Base-by-base conservation (phyloP, 2,329 filamentous ascomycete genomes). In the Metarhizium guizhouense region DNA sequence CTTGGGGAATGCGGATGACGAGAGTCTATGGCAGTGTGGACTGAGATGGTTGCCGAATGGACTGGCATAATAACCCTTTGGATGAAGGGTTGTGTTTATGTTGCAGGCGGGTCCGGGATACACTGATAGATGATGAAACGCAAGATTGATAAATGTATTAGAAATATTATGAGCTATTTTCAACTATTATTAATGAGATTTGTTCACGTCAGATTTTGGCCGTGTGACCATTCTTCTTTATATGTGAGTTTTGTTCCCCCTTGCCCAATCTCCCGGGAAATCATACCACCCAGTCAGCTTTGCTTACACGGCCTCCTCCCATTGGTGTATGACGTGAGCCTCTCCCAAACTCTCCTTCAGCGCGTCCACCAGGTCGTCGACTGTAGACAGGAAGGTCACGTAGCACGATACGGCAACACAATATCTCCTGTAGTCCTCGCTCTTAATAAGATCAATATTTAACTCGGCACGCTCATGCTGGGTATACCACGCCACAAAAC, bases 391-490 rank as follows among this genome's bases (percentile, higher is more conserved):
- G 30, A 79, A 74, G 53, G 70, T 71, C 3, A 78, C 55, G 54
- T 77, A 77, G 3, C 72, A 60, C 8, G 69, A 74, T 16, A 78
- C 54, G 1, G 72, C 76, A 5, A 77, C 74, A 43, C 76, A 79
- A 58, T 75, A 79, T 16, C 68, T 65, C 4, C 76, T 67, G 47
- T 77, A 77, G 2, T 72, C 61, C 52, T 74, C 71, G 51, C 77
- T 72, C 7, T 68, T 63, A 1, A 75, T 65, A 7, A 72, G 56
- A 0, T 68, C 60, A 1, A 58, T 66, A 11, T 57, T 72, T 20
- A 77, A 51, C 2, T 66, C 58, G 1, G 68, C 57, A 13, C 67
- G 49, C 4, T 54, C 57, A 0, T 64, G 55, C 3, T 61, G 57
- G 6, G 38, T 14, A 5, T 57, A 56, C 40, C 65, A 69, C 6